Evolutionary conservation across 2,329 filamentous ascomycete species (phyloP), one percentile per base, ranked within the genome.

Genomic region (Exophiala spinifera): DNA sequence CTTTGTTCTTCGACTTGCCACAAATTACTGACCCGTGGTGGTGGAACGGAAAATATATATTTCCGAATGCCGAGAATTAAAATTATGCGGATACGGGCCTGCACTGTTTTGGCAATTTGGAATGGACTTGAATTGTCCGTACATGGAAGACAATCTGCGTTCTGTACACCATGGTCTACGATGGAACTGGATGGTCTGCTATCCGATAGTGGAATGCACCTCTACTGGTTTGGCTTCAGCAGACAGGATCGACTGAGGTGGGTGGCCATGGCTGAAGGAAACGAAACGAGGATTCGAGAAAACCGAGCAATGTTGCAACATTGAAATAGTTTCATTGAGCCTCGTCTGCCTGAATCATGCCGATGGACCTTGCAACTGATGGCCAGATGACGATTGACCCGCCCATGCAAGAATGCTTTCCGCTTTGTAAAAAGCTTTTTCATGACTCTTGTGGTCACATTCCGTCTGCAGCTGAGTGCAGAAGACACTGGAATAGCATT

Each of bases 261-360:
- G 17, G 36, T 11, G 11, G 36, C 17, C 36, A 25, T 25, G 23
- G 23, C 23, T 25, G 4, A 39, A 39, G 14, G 17, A 8, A n/a
- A 39, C 33, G n/a, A 39, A 39, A 4, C 4, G n/a, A 10, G 13
- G 5, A 15, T n/a, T 39, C 17, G 5, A 39, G 5, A 15, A 3
- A 3, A 39, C 6, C 28, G 4, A 3, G 28, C 4, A 10, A 17
- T 19, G 31, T 36, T 48, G 49, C 46, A 55, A 57, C 45, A 39
- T 49, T 56, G 53, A 51, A 56, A 55, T 36, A 48, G 42, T 55
- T 60, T 57, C 57, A 57, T 57, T 55, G 54, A 48, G 45, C 23
- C 48, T 52, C 51, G 28, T 55, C 51, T 57, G 51, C 49, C 47
- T 49, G 51, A 51, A 48, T 43, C 51, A 36, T 55, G 40, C 33